These are phyloP conservation scores for Fusarium acutatum DNA, from an alignment of 2,329 filamentous ascomycete genomes.

Conservation along the genomic window DNA sequence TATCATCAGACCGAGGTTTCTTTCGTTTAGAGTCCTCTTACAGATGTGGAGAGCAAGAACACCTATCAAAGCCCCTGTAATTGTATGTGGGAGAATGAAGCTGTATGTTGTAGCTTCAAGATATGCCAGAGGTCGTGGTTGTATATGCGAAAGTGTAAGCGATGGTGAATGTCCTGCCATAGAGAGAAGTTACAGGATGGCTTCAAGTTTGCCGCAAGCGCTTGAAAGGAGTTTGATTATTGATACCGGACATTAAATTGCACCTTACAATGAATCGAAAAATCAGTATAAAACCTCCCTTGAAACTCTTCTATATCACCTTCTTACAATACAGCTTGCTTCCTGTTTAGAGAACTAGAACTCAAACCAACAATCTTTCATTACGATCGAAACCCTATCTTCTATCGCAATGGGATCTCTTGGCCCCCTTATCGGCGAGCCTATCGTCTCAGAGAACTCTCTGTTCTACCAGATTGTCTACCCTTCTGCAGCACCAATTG, in stretches of 20 bases:
- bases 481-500: not conserved
- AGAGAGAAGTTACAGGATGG: not conserved
- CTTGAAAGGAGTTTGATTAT: not conserved
- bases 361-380: not conserved
- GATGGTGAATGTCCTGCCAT: not conserved
- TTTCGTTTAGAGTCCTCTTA: not conserved
- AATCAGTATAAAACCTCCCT: not conserved
- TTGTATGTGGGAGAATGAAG: not conserved
- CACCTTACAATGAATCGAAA: accelerated
- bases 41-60: not conserved
- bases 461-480: not conserved
- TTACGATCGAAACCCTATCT: not conserved
- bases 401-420: not conserved
- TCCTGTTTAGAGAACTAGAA: not conserved
- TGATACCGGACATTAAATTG: not conserved
- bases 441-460: not conserved
- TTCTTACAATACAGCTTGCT: accelerated
- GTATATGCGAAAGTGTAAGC: not conserved
- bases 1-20: not conserved
- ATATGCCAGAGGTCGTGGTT: not conserved
- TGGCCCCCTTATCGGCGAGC: not conserved
- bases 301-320: not conserved
- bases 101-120: not conserved
- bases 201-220: not conserved
- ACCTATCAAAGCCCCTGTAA: not conserved